Evolutionary conservation across 345 rosid genomes (phyloP), one percentile per base, ranked within the genome.

Genomic region (Atalantia buxifolia): DNA sequence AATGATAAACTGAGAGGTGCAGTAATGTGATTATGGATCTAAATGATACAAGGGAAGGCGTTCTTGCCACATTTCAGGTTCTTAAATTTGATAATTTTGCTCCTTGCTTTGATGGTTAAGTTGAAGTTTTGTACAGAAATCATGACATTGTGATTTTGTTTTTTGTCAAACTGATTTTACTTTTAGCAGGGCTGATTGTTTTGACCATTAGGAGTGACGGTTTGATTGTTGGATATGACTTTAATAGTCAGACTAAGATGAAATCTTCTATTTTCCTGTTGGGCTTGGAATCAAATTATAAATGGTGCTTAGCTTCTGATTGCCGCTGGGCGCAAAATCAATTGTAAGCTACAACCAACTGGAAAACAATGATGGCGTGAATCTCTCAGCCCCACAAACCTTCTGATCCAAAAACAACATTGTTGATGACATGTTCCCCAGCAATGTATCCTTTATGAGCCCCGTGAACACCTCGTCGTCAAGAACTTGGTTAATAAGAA

Each of bases 211-310:
- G 82, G 86, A 89, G 88, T 78, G 90, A 94, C 87, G 79, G 92
- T 72, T 86, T 96, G 83, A 96, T 96, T 33, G 99, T 98, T 70
- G 99, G 98, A 65, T 97, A 94, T 81, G 98, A 96, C 86, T 96
- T 96, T 86, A 96, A 96, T 87, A 98, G 99, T 74, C 99, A 96
- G 86, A 96, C 99, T 78, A 94, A 96, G 91, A 96, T 96, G 95
- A 94, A 94, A 76, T 96, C 98, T 18, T 95, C 91, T 3, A 96
- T 88, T 94, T 94, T 83, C 97, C 90, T 79, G 98, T 94, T 24
- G 97, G 98, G 6, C 98, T 98, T 22, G 99, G 99, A 65, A 96
- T 96, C 83, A 96, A 96, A 90, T 97, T 93, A 82, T 4, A 8
- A 0, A 22, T 40, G 31, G 13, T n/a, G 53, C 8, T 12, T 30